Percentiles rank a stretch among this genome's conserved stretches.
Evolutionary conservation across 148 eudicot species (phyloP).

Genomic region (Tetragonia tetragonoides): DNA sequence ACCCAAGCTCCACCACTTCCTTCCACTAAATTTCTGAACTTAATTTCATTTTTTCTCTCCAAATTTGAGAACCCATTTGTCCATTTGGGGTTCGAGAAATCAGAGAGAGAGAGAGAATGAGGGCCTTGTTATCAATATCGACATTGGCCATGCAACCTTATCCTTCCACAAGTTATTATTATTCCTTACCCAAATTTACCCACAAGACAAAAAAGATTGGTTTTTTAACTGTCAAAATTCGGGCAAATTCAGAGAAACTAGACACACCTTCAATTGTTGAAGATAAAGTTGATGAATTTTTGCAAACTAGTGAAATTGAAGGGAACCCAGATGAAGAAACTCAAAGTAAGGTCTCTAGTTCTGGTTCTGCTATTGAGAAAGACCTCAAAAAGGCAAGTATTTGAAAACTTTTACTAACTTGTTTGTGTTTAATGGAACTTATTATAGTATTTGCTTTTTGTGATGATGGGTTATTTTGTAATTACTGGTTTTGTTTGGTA

Average conservation of each 20-base stretch:
- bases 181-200: neutral
- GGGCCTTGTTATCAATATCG: neutral
- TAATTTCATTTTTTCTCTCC: neutral
- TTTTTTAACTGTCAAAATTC: conserved; percentile 1
- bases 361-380: conserved; percentile 40
- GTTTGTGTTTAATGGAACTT: neutral
- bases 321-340: conserved; percentile 9
- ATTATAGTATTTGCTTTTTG: neutral
- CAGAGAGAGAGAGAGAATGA: conserved; percentile 11
- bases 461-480: too few species aligned
- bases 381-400: conserved; percentile 67
- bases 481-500: too few species aligned
- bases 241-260: conserved; percentile 15
- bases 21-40: too few species aligned
- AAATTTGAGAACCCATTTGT: neutral
- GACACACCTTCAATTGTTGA: conserved; percentile 12
- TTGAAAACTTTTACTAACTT: too few species aligned
- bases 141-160: neutral
- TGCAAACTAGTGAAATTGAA: neutral
- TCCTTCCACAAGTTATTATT: neutral
- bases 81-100: neutral
- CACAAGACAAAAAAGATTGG: neutral
- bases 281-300: neutral
- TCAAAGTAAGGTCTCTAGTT: conserved; percentile 7
- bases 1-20: too few species aligned